These are phyloP conservation scores for Ogataea haglerorum DNA, from an alignment of 805 yeast genomes.

Conservation along the genomic window DNA sequence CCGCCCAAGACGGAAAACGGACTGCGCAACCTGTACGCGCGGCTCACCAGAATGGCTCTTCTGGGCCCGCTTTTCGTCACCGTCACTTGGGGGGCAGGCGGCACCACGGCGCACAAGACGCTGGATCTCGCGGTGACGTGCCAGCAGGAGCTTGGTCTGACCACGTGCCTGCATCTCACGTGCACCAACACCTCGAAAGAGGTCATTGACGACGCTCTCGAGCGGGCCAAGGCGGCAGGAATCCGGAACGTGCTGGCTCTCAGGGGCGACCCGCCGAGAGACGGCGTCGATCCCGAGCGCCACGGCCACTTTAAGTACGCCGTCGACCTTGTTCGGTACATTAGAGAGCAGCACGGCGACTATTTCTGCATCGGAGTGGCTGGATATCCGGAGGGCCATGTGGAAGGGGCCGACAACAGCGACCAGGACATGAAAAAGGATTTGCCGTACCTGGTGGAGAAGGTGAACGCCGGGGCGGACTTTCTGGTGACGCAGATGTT, in stretches of 20 bases:
- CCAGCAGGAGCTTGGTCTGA: constrained; percentile 70
- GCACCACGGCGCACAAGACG: constrained; percentile 85
- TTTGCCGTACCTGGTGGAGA: constrained; percentile 75
- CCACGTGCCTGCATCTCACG: constrained; percentile 91
- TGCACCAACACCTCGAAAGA: constrained; percentile 87
- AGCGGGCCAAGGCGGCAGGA: constrained; percentile 68
- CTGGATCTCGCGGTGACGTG: constrained; percentile 77
- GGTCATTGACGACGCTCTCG: constrained; percentile 76
- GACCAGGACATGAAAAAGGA: constrained; percentile 67
- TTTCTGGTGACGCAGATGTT: constrained; percentile 89
- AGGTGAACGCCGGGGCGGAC: constrained; percentile 92
- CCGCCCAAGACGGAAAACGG: constrained; percentile 96
- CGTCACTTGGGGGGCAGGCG: constrained; percentile 99
- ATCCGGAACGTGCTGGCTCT: constrained; percentile 86
- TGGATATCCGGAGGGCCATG: constrained; percentile 97
- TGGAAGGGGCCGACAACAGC: constrained; percentile 70
- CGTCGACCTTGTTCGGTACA: constrained; percentile 80
- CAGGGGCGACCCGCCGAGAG: constrained; percentile 94
- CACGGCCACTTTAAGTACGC: constrained; percentile 67
- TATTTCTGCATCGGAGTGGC: constrained; percentile 95
- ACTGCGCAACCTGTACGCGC: constrained; percentile 73
- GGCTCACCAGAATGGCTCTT: constrained; percentile 85
- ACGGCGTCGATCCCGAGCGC: constrained; percentile 46
- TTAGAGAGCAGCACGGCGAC: constrained; percentile 65
- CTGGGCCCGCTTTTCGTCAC: constrained; percentile 87